A percentile compares a stretch with the other conserved stretches of the same genome.
These are phyloP conservation scores for Raffaelea deltoideospora DNA, from an alignment of 2,329 filamentous ascomycete species.

Conservation along the genomic window DNA sequence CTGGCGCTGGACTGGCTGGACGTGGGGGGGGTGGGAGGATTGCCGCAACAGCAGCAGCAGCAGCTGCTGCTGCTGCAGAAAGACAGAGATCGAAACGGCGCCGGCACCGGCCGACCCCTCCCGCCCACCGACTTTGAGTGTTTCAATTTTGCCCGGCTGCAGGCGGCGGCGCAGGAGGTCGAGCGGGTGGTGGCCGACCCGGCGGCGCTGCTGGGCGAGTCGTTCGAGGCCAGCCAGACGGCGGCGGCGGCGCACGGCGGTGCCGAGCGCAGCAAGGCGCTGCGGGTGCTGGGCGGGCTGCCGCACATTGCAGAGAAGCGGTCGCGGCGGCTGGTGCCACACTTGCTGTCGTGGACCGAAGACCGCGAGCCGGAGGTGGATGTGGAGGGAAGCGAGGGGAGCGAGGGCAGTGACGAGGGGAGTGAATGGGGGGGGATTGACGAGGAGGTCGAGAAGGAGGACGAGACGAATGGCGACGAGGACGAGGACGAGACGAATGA, in stretches of 20 bases:
- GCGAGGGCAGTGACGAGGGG: constrained; percentile 27
- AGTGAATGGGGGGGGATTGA: constrained; percentile 8
- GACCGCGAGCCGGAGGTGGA: constrained; percentile 21
- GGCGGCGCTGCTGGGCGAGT: constrained; percentile 40
- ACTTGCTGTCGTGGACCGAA: constrained; percentile 69
- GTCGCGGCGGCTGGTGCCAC: constrained; percentile 71
- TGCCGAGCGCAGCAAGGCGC: constrained; percentile 58
- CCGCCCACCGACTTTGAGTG: constrained; percentile 69
- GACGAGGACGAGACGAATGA: constrained; percentile 23
- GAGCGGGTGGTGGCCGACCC: constrained; percentile 37
- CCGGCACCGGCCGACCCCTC: constrained; percentile 12
- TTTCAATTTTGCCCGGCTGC: constrained; percentile 51
- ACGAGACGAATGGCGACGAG: constrained; percentile 9
- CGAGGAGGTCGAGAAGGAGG: constrained; percentile 15
- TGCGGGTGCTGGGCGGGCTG: constrained; percentile 60
- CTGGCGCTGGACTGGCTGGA: constrained; percentile 69
- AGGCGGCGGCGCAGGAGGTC: constrained; percentile 32
- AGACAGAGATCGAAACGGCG: too few species aligned
- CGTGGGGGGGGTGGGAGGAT: constrained; percentile 21
- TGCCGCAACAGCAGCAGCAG: background rate
- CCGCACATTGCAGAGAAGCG: constrained; percentile 72
- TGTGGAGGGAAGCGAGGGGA: constrained; percentile 24
- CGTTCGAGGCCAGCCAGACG: constrained; percentile 50
- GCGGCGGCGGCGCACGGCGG: constrained; percentile 32
- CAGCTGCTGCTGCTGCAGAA: constrained; percentile 8